Conservation (phyloP, 257 asterid genomes). For the Solanum corneliomulleri region DNA sequence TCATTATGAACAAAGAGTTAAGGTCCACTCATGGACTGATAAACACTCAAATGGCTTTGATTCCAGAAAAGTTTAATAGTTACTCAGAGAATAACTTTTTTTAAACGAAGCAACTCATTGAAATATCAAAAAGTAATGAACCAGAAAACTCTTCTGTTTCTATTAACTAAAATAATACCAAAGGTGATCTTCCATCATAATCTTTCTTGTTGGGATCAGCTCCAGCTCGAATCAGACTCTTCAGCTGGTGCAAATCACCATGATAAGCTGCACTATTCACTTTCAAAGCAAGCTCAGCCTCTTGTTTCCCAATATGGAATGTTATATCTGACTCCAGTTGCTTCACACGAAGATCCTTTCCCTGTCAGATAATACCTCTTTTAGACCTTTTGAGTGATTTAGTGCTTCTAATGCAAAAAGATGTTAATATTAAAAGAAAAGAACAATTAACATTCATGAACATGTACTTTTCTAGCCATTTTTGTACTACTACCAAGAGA, state of each 20-base stretch:
- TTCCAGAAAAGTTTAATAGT: neutral
- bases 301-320: conserved; percentile 71
- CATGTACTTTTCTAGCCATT: neutral
- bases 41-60: neutral
- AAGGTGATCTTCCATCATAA: conserved; percentile 89
- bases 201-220: conserved; percentile 84
- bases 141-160: neutral
- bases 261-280: conserved; percentile 75
- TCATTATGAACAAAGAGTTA: neutral
- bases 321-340: conserved; percentile 74
- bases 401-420: neutral
- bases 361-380: conserved; percentile 25
- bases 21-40: neutral
- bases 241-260: conserved; percentile 75
- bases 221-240: conserved; percentile 69
- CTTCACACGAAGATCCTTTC: conserved; percentile 56
- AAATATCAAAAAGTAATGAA: neutral
- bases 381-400: neutral
- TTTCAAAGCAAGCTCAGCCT: conserved; percentile 84
- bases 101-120: neutral
- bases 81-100: neutral
- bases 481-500: neutral
- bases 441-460: neutral
- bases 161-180: conserved; percentile 36
- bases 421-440: neutral